Conservation (phyloP, 306 rosid species). For the Dryas alaskensis region DNA sequence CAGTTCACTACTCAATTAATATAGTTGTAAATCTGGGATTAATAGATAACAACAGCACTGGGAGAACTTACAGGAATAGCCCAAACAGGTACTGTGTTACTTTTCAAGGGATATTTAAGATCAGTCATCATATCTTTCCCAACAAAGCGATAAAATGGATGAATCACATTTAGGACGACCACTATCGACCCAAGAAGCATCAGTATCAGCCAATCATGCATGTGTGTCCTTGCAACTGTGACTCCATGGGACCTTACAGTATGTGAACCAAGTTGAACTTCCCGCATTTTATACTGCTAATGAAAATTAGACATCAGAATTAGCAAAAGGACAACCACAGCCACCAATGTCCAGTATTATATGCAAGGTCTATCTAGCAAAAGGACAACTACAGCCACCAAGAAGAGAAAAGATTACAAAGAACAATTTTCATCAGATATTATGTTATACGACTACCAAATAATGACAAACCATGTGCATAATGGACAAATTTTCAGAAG, state of each 20-base stretch:
- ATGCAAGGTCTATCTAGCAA: no score
- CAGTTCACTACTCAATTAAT: constrained; percentile 16
- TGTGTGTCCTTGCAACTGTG: constrained; percentile 55
- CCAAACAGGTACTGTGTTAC: constrained; percentile 81
- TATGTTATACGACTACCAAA: not conserved
- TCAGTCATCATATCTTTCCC: constrained; percentile 88
- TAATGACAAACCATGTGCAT: not conserved
- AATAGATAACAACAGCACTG: not conserved
- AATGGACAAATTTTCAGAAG: not conserved
- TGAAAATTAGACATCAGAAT: not conserved
- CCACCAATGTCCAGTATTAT: not conserved
- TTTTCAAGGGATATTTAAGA: constrained; percentile 77
- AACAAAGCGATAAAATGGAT: constrained; percentile 86
- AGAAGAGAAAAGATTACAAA: not conserved
- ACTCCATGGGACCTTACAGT: constrained; percentile 79
- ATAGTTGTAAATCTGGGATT: not conserved
- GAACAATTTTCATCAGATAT: not conserved
- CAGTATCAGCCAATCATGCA: constrained; percentile 85
- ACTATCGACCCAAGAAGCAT: constrained; percentile 55
- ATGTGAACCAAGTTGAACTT: constrained; percentile 66
- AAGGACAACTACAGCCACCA: not conserved
- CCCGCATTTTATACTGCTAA: constrained; percentile 42
- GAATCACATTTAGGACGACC: constrained; percentile 37
- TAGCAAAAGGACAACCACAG: not conserved
- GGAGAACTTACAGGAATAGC: constrained; percentile 70